Conservation (phyloP, 331 rosid genomes). For the Quercus tomentella region DNA sequence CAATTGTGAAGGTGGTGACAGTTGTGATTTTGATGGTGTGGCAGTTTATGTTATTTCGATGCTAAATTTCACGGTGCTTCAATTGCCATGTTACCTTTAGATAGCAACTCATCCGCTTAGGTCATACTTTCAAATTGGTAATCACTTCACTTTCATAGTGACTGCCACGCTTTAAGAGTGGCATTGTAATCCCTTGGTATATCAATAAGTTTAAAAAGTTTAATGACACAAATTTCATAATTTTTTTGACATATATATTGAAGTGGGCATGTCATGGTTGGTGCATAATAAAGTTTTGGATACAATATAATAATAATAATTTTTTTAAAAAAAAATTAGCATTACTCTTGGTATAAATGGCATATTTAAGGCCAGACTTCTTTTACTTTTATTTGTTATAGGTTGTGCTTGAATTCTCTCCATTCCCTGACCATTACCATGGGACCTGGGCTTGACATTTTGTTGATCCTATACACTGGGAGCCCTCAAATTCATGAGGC, state of each 20-base stretch:
- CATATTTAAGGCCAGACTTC: neutral
- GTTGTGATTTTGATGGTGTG: too few relatives aligned
- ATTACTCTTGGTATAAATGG: too few relatives aligned
- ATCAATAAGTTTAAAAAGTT: too few relatives aligned
- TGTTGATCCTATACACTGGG: neutral
- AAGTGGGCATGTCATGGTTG: too few relatives aligned
- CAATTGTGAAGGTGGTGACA: too few relatives aligned
- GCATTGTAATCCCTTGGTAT: neutral
- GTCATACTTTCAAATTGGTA: neutral
- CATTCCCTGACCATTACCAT: too few relatives aligned
- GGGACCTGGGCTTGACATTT: neutral
- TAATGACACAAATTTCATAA: too few relatives aligned
- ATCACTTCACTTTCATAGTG: neutral
- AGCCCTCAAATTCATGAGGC: neutral
- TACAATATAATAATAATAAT: too few relatives aligned
- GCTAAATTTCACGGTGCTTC: neutral
- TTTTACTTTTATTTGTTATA: neutral
- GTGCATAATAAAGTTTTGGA: too few relatives aligned
- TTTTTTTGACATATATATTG: too few relatives aligned
- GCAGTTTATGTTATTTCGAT: neutral
- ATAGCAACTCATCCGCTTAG: neutral
- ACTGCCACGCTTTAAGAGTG: neutral
- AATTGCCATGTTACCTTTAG: neutral
- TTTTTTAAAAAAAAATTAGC: too few relatives aligned
- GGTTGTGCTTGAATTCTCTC: too few relatives aligned